Evolutionary conservation across 805 yeast genomes (phyloP).

Genomic region (Starmerella etchellsii): DNA sequence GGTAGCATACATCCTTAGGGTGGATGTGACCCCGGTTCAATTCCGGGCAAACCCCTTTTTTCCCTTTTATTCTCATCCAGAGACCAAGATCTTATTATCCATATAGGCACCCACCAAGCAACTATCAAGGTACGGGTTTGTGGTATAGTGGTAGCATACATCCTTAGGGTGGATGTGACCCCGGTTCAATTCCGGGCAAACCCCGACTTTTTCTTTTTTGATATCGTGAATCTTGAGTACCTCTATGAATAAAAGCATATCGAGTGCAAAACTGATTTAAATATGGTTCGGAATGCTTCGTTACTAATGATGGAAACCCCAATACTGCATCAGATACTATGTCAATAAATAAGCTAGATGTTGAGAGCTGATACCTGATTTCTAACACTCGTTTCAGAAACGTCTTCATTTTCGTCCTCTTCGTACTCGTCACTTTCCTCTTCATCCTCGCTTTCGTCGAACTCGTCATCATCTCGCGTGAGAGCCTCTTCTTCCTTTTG

Average conservation of each 20-base stretch:
- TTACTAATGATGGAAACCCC: too few relatives aligned
- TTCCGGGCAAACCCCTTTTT: slow-evolving; percentile 2
- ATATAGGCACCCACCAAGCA: too few relatives aligned
- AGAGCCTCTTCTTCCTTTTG: slow-evolving; percentile 26
- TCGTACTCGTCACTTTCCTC: slow-evolving; percentile 30
- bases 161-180: slow-evolving; percentile 22
- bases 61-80: not conserved
- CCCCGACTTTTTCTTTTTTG: not conserved
- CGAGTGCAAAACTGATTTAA: too few relatives aligned
- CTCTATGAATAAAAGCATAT: not conserved
- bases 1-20: slow-evolving; percentile 22
- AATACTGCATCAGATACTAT: too few relatives aligned
- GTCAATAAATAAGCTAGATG: not conserved
- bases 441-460: slow-evolving; percentile 28
- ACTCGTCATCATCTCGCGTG: slow-evolving; percentile 25
- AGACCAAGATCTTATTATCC: too few relatives aligned
- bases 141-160: slow-evolving; percentile 22
- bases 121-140: too few relatives aligned
- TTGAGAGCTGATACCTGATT: not conserved
- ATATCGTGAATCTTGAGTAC: not conserved
- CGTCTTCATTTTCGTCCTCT: slow-evolving; percentile 2
- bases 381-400: not conserved
- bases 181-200: slow-evolving; percentile 12
- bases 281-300: too few relatives aligned
- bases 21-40: slow-evolving; percentile 20